Evolutionary conservation across 257 asterid species (phyloP), one percentile per base, ranked within the genome.

Genomic region (Coffea eugenioides): DNA sequence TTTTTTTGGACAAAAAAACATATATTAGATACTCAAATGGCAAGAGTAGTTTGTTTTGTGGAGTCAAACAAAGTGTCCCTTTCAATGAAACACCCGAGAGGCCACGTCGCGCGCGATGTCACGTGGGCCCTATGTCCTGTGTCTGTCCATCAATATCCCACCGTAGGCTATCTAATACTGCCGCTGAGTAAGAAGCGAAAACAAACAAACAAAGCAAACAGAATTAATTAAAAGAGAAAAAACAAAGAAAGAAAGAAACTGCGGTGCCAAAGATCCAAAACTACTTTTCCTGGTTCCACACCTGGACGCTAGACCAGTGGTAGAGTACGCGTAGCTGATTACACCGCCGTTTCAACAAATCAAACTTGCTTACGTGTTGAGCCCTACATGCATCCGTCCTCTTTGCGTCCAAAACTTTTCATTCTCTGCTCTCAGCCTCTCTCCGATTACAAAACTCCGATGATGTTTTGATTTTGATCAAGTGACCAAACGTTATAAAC

Each of bases 331-430:
- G 23, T 25, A 18, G 76, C 57, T 74, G 36, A 64, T 27, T 73
- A 72, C 82, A 82, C 84, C 88, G 84, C 82, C 12, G 51, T 59
- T 79, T 36, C 77, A 67, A 76, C 88, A 62, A 82, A 76, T 85
- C 57, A 85, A 5, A 71, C 27, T 12, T 39, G 74, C 18, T 71
- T 66, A 76, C 77, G 80, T 85, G 82, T 39, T n/a, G 23, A 27
- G 52, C 39, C 39, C 68, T 16, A 43, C 48, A 31, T 25, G 43
- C 2, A 27, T 14, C 20, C 59, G 3, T 4, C 20, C 64, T 39
- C 66, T 46, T 76, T 76, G 69, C 46, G 67, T 70, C 74, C 69
- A 76, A 70, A 69, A 13, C 59, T 46, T 31, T 76, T 76, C 77
- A 69, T 75, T 75, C 34, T 31, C 34, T 31, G 34, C 34, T 31